A percentile compares a stretch with the other conserved stretches of the same genome.
Evolutionary conservation across 169 alveolate genomes (phyloP).

Genomic region (Plasmodium coatneyi): DNA sequence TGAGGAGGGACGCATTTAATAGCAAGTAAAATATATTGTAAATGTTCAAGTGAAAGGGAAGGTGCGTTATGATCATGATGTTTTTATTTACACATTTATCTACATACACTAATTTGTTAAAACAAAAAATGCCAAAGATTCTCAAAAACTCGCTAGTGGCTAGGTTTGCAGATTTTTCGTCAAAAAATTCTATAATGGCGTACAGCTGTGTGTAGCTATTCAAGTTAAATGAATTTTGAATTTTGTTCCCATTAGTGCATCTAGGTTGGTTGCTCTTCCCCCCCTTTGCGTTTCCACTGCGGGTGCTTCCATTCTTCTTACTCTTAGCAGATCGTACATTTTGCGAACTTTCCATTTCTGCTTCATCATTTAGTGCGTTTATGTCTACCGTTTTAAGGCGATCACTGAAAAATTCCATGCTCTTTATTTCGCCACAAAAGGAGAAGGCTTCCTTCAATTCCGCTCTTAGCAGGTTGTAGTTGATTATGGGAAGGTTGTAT

Average conservation of each 20-base stretch:
- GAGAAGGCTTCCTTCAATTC: slow-evolving; percentile 60
- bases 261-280: not conserved
- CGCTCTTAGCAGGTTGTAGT: slow-evolving; percentile 23
- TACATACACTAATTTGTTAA: slow-evolving; percentile 69
- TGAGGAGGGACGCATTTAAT: slow-evolving; percentile 33
- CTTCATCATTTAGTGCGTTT: slow-evolving; percentile 24
- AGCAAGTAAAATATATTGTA: slow-evolving; percentile 55
- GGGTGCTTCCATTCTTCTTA: not conserved
- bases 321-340: not conserved
- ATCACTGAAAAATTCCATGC: slow-evolving; percentile 56
- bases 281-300: not conserved
- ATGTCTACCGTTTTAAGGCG: slow-evolving; percentile 62
- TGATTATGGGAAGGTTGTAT: slow-evolving; percentile 49
- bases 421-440: slow-evolving; percentile 58
- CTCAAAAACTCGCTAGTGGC: slow-evolving; percentile 71
- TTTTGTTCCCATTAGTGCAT: not conserved
- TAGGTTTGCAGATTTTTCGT: slow-evolving; percentile 28
- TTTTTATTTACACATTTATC: slow-evolving; percentile 69
- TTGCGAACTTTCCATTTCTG: not conserved
- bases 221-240: slow-evolving; percentile 1
- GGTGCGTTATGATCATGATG: slow-evolving; percentile 59
- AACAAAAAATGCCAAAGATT: slow-evolving; percentile 67
- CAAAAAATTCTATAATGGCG: slow-evolving; percentile 55
- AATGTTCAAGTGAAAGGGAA: slow-evolving; percentile 55
- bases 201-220: slow-evolving; percentile 42